phyloP scores from a whole-genome alignment of 2,329 filamentous ascomycete species.

The Trichoderma gracile region DNA sequence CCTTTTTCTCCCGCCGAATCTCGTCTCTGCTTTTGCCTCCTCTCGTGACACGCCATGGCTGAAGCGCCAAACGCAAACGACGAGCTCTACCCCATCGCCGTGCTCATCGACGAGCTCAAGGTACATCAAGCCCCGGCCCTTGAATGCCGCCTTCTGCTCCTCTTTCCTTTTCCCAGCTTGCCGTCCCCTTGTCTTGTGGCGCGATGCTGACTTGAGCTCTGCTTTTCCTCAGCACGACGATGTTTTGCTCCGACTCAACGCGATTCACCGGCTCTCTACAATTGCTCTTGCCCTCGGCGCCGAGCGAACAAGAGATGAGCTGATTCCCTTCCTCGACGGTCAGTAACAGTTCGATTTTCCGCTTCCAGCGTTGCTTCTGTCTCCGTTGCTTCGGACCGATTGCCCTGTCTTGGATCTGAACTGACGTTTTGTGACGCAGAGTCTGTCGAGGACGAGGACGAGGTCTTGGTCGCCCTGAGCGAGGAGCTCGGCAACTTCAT shows the following conservation, averaged over 20 bases:
- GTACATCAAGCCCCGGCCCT: constrained; percentile 51
- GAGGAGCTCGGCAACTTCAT: constrained; percentile 96
- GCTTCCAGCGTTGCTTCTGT: background rate
- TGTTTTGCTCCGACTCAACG: constrained; percentile 95
- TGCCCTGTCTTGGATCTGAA: background rate
- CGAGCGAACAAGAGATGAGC: constrained; percentile 95
- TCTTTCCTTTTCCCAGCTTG: constrained; percentile 27
- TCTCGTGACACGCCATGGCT: constrained; percentile 67
- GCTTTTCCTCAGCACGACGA: constrained; percentile 77
- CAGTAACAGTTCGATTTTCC: constrained; percentile 44
- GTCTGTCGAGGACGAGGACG: constrained; percentile 98
- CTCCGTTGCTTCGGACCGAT: background rate
- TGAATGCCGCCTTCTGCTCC: constrained; percentile 24
- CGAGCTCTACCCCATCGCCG: constrained; percentile 99
- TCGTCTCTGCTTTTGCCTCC: constrained; percentile 28
- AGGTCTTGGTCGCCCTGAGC: constrained; percentile 94
- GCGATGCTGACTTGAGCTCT: constrained; percentile 33
- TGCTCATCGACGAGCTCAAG: constrained; percentile 99
- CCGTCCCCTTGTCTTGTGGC: constrained; percentile 26
- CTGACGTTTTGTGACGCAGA: constrained; percentile 56
- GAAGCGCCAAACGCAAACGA: constrained; percentile 88
- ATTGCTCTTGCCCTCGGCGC: constrained; percentile 95
- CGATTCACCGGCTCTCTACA: constrained; percentile 95
- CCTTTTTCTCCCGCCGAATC: background rate
- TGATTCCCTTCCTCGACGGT: constrained; percentile 99